Base-by-base conservation (phyloP, 208 protist genomes). In the Kentomonas sorsogonicus region DNA sequence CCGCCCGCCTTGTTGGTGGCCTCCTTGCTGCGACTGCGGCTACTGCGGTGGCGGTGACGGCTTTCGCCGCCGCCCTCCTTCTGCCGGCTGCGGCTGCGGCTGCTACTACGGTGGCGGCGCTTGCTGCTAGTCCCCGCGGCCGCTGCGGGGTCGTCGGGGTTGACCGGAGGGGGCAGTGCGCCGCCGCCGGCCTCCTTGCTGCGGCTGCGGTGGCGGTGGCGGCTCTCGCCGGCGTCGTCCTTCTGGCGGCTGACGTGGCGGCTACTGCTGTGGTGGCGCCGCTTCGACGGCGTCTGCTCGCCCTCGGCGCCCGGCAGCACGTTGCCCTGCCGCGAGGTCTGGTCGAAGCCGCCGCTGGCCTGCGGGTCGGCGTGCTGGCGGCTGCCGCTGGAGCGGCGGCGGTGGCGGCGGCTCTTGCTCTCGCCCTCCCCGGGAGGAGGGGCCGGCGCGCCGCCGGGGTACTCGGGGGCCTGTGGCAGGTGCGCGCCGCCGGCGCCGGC, bases 31-130 rank as follows among this genome's bases (percentile, higher is more conserved):
- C 50, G 33, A 26, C 46, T 15, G 25, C 57, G 40, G 16, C 43
- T 26, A 20, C 64, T 57, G 7, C 50, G 48, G 30, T 48, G 27
- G 40, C 44, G 54, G 53, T 66, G 65, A 27, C 44, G 50, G 10
- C 56, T 33, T 13, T 61, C 9, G 23, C 45, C 1, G 39, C 9
- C 45, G 33, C n/a, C n/a, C n/a, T 20, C 27, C 34, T 63, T 60
- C 27, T 55, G 44, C 0, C 63, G 57, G 23, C 57, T 63, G 52
- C 52, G 55, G 36, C 59, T 66, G 47, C 61, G 57, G 33, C 68
- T 66, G 59, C 46, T 43, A 38, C 55, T 55, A 25, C 64, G 63
- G 31, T 72, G 58, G 29, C 61, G 74, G 22, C 60, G 65, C 34
- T 64, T 60, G 33, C 57, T 63, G 46, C 66, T 66, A 30, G 54